A percentile compares a stretch with the other conserved stretches of the same genome.
Conservation (phyloP, 148 eudicot species). For the Rhododendron ovatum region DNA sequence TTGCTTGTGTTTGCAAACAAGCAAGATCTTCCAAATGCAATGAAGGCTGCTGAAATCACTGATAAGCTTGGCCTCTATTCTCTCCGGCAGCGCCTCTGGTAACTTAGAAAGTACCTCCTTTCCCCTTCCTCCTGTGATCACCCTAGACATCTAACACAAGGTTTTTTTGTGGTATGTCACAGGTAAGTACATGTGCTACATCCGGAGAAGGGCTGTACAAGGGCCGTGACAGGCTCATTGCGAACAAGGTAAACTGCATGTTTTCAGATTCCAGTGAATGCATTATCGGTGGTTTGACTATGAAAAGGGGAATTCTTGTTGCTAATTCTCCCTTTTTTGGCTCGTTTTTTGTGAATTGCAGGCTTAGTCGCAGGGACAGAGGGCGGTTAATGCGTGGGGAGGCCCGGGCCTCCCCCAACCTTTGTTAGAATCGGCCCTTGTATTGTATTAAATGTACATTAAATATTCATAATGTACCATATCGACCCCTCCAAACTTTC, state of each 20-base stretch:
- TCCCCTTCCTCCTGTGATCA: background rate
- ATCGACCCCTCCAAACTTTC: too few relatives aligned
- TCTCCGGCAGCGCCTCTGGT: constrained; percentile 11
- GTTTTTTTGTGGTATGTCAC: background rate
- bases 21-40: constrained; percentile 22
- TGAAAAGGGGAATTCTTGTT: background rate
- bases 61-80: constrained; percentile 13
- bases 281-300: background rate
- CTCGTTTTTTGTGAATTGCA: too few relatives aligned
- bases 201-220: background rate
- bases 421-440: too few relatives aligned
- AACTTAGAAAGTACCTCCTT: background rate
- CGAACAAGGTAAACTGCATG: background rate
- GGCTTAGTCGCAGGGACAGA: too few relatives aligned
- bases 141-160: background rate
- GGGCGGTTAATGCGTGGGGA: too few relatives aligned
- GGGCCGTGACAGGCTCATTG: constrained; percentile 8
- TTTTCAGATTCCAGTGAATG: background rate
- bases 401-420: too few relatives aligned
- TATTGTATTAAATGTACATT: too few relatives aligned
- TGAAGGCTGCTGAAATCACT: constrained; percentile 5
- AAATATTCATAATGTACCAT: too few relatives aligned
- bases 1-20: constrained; percentile 11
- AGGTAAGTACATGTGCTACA: background rate
- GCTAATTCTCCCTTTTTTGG: background rate